A percentile compares a stretch with the other conserved stretches of the same genome.
Conservation (phyloP, 2,329 filamentous ascomycete species). For the Penicillium psychrosexuale region DNA sequence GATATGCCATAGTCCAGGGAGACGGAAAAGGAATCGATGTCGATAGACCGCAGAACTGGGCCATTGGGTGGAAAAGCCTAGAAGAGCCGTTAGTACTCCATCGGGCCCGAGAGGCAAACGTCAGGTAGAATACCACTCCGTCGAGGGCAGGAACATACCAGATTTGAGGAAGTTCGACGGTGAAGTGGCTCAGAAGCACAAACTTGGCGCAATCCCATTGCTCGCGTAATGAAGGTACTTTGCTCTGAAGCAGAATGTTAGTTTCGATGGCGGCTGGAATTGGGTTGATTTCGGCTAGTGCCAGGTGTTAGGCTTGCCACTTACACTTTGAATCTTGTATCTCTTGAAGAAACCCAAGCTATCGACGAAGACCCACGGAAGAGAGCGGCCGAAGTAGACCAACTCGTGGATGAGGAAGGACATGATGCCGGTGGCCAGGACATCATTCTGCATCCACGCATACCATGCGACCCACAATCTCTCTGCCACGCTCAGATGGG, state of each 20-base stretch:
- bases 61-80: slow-evolving; percentile 90
- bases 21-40: slow-evolving; percentile 88
- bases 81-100: not conserved
- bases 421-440: slow-evolving; percentile 81
- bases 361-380: slow-evolving; percentile 91
- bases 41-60: slow-evolving; percentile 83
- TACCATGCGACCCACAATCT: slow-evolving; percentile 94
- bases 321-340: slow-evolving; percentile 15
- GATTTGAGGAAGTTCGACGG: too few relatives aligned
- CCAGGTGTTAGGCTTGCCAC: slow-evolving; percentile 8
- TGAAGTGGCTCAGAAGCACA: too few relatives aligned
- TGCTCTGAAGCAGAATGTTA: slow-evolving; percentile 6
- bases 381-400: slow-evolving; percentile 84
- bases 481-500: slow-evolving; percentile 79
- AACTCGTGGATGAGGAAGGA: slow-evolving; percentile 90
- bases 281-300: slow-evolving; percentile 10
- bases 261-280: not conserved
- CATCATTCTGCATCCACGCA: slow-evolving; percentile 92
- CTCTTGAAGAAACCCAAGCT: slow-evolving; percentile 11
- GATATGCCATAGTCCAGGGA: slow-evolving; percentile 54
- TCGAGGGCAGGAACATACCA: slow-evolving; percentile 5
- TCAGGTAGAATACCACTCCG: slow-evolving; percentile 3
- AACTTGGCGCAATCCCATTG: too few relatives aligned
- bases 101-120: slow-evolving; percentile 4
- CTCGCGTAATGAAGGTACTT: too few relatives aligned